phyloP scores from a whole-genome alignment of 305 asterid genomes.

The Striga hermonthica region DNA sequence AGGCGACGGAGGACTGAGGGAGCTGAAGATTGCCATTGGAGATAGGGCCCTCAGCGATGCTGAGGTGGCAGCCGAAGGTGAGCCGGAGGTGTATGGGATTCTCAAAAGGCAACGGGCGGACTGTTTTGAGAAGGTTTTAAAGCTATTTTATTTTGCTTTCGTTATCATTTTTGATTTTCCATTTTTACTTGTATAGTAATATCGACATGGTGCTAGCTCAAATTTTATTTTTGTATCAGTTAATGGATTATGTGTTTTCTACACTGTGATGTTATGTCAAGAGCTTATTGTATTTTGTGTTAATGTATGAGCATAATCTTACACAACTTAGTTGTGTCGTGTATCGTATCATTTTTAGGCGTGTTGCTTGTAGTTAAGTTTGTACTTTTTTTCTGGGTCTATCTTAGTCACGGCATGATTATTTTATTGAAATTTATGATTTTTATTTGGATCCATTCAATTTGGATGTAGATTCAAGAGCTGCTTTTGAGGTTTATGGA shows the following conservation, averaged over 20 bases:
- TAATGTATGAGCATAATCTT: not conserved
- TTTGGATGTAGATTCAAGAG: conserved; percentile 83
- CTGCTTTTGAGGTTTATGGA: conserved; percentile 65
- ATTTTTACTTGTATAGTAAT: not conserved
- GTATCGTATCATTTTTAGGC: not conserved
- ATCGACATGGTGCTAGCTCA: not conserved
- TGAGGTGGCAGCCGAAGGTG: conserved; percentile 40
- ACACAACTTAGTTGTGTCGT: not conserved
- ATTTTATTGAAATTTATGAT: conserved; percentile 43
- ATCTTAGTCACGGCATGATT: conserved; percentile 25
- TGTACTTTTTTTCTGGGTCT: conserved; percentile 23
- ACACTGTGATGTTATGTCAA: not conserved
- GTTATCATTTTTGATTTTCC: not conserved
- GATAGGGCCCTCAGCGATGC: conserved; percentile 40
- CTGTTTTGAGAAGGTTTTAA: conserved; percentile 71
- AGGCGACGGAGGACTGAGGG: conserved; percentile 64
- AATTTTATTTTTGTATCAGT: not conserved
- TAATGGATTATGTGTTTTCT: not conserved
- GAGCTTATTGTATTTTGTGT: not conserved
- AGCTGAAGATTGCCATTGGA: conserved; percentile 61
- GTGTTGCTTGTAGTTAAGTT: not conserved
- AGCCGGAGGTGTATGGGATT: conserved; percentile 55
- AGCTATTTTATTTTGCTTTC: conserved; percentile 4
- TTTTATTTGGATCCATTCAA: conserved; percentile 50
- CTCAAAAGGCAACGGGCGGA: conserved; percentile 64